Base-by-base conservation (phyloP, 352 stramenopile genomes). In the Pythium grandisporangium region DNA sequence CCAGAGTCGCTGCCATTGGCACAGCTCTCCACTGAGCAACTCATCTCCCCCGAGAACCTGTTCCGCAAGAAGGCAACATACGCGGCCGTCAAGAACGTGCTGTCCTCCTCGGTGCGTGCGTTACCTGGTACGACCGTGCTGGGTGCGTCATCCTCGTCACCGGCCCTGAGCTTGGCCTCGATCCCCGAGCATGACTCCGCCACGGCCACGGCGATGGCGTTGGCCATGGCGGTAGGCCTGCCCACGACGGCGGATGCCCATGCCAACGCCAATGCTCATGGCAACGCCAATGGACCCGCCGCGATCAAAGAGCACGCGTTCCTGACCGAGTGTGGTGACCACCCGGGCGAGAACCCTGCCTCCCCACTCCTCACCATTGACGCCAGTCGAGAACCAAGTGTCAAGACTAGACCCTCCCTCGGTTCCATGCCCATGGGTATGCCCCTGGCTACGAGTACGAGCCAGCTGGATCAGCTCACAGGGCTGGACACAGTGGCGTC, bases 1-100 rank as follows among this genome's bases (percentile, higher is more conserved):
- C n/a, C n/a, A n/a, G n/a, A n/a, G n/a, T n/a, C n/a, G n/a, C n/a
- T n/a, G n/a, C n/a, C n/a, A n/a, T n/a, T n/a, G n/a, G n/a, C n/a
- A n/a, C n/a, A n/a, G n/a, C 67, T 58, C 5, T 57, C 75, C 23
- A 74, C 70, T 0, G 51, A 71, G 21, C 55, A 69, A n/a, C 45
- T 88, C 20, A 82, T 84, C 47, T 78, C 65, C 6, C 72, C 70
- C 0, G 70, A 83, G 30, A 70, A 84, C 21, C 36, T 81, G 14
- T 81, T 75, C 47, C 61, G 48, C 6, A 81, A 85, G 51, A 89
- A 89, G 47, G 53, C 61, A 14, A 71, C 70, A 2, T 85, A 70
- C 42, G 51, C 69, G 19, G 65, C 70, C 14, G 65, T 89, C 23
- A 80, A 79, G 44, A 64, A 61, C 19, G 64, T 86, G 4, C 47